Evolutionary conservation across 768 basidiomycete species (phyloP).

Genomic region (Tylopilus balloui): DNA sequence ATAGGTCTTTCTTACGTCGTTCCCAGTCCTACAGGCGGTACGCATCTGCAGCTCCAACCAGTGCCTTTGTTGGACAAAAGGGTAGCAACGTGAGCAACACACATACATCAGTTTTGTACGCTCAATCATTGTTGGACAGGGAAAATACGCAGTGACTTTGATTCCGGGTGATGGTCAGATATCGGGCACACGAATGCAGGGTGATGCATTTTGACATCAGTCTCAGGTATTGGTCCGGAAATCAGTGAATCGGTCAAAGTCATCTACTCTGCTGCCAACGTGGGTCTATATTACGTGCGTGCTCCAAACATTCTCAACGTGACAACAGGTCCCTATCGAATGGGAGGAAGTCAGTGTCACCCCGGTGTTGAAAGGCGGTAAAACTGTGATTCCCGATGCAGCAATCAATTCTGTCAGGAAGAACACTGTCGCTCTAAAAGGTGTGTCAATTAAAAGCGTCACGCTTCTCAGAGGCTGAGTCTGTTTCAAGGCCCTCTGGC

Average conservation of each 20-base stretch:
- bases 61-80: constrained; percentile 88
- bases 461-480: constrained; percentile 10
- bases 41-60: constrained; percentile 73
- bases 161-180: constrained; percentile 90
- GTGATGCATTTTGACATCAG: constrained; percentile 16
- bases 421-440: constrained; percentile 98
- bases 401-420: constrained; percentile 91
- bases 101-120: background rate
- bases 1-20: constrained; percentile 14
- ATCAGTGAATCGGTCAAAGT: constrained; percentile 94
- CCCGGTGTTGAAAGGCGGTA: constrained; percentile 89
- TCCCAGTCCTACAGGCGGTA: constrained; percentile 54
- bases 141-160: constrained; percentile 93
- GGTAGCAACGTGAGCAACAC: constrained; percentile 64
- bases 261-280: constrained; percentile 87
- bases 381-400: constrained; percentile 91
- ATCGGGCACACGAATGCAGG: constrained; percentile 6
- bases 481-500: constrained; percentile 76
- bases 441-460: constrained; percentile 36
- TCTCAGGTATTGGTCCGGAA: constrained; percentile 93
- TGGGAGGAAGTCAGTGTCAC: constrained; percentile 99
- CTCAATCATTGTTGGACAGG: constrained; percentile 43
- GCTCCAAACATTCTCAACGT: constrained; percentile 10
- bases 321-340: constrained; percentile 82
- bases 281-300: constrained; percentile 30